Base-by-base conservation (phyloP, 345 rosid genomes). In the Zanthoxylum bungeanum region DNA sequence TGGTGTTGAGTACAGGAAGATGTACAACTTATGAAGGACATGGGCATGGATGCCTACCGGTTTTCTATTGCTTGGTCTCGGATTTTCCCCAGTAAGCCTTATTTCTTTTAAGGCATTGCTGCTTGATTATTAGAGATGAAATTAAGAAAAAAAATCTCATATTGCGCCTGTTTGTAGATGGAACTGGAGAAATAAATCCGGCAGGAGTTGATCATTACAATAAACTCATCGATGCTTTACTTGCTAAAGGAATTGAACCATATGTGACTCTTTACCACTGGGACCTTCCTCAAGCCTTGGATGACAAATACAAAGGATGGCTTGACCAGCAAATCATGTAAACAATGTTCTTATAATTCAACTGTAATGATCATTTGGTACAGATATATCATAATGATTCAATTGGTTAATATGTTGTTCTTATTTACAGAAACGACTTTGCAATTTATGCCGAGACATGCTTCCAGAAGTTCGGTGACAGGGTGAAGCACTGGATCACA, bases 41-140 rank as follows among this genome's bases (percentile, higher is more conserved):
- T 95, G 93, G 97, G 99, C 27, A 85, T 92, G 96, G 98, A 95
- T 75, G 88, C 99, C 66, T 92, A 87, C 25, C 72, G 98, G 74
- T 90, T 95, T 69, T 95, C 99, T 8, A 88, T 95, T 60, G 86
- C 99, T 1, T 95, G 99, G 98, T n/a, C 96, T 49, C 87, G 99
- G 47, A 91, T 95, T 69, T 95, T 83, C 75, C 96, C 98, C 4
- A 80, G 99, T 92, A 86, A 75, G 79, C 68, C 50, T 25, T 69
- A 9, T 14, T 0, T 9, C 3, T 17, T 6, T 17, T 7, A 8
- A 0, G 34, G 34, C 51, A 9, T 42, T 25, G 51, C 31, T 12
- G 11, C 21, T 68, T 30, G 17, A n/a, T 50, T 31, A 5, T 30
- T 5, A 37, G 19, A 51, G 40, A 52, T 22, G 9, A 36, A 67